Percentiles rank a stretch among this genome's conserved stretches.
Evolutionary conservation across 331 rosid species (phyloP).

Genomic region (Quercus tomentella): DNA sequence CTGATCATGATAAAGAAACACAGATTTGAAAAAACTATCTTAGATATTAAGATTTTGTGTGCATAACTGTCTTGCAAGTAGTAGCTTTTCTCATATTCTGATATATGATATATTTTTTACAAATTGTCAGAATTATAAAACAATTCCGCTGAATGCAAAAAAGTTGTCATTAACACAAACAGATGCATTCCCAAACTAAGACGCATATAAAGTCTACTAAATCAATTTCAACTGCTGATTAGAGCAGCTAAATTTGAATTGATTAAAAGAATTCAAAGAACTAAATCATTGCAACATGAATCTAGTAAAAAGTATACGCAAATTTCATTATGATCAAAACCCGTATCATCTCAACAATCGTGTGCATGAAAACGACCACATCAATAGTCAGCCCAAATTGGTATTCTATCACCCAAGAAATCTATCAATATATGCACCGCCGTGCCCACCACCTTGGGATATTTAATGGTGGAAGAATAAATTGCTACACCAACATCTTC

Average conservation of each 20-base stretch:
- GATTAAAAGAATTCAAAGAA: too few relatives aligned
- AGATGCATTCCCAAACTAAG: constrained; percentile 18
- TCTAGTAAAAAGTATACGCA: background rate
- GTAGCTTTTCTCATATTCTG: background rate
- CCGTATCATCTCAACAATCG: too few relatives aligned
- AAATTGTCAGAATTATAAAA: constrained; percentile 4
- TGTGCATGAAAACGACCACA: too few relatives aligned
- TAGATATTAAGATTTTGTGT: background rate
- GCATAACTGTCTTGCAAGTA: too few relatives aligned
- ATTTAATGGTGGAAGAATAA: too few relatives aligned
- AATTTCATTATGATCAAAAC: too few relatives aligned
- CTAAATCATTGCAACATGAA: background rate
- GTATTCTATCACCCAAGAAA: too few relatives aligned
- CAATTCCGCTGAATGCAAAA: background rate
- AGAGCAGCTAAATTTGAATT: too few relatives aligned
- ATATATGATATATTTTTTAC: background rate
- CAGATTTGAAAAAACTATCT: background rate
- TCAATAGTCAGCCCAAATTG: too few relatives aligned
- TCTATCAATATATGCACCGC: too few relatives aligned
- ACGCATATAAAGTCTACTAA: constrained; percentile 6
- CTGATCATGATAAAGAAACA: background rate
- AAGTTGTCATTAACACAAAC: constrained; percentile 1
- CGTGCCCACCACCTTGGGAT: too few relatives aligned
- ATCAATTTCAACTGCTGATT: background rate
- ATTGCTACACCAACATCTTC: too few relatives aligned